Base-by-base conservation (phyloP, 2,329 filamentous ascomycete species). In the Emergomyces pasteurianus region DNA sequence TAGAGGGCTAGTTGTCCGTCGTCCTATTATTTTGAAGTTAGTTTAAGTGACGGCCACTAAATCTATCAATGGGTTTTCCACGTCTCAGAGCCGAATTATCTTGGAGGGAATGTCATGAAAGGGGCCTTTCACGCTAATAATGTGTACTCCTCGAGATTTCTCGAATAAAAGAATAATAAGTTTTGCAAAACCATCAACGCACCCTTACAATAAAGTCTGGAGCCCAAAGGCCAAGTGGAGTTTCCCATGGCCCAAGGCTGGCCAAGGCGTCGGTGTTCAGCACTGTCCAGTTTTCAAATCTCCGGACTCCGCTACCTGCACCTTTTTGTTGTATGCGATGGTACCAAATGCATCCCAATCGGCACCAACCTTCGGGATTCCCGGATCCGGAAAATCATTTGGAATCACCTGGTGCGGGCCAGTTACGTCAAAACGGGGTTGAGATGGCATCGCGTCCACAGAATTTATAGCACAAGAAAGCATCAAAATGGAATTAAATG, bases 321-420 rank as follows among this genome's bases (percentile, higher is more conserved):
- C 74, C 60, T 81, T 74, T 23, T 76, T 74, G 53, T 76, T 79
- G 60, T 78, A 78, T 58, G 75, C 76, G 56, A 78, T 79, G 1
- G 81, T 84, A 3, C 78, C 82, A 68, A 85, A 86, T 8, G 83
- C 80, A 65, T 85, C 83, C 77, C 80, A 86, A 1, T 76, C 79
- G 63, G 80, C 74, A 3, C 71, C 76, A 5, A 64, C 62, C 65
- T 79, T 69, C 55, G 85, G 66, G 56, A 86, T 75, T 14, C 76
- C 71, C 3, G 75, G 74, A 58, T 78, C 75, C 1, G 75, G 71
- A 59, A 77, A 77, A 47, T 77, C 69, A 26, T 70, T 67, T 40
- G 73, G 65, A 43, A 77, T 67, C 16, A 69, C 72, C 5, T 36
- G 42, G 23, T 26, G 38, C 4, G 36, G 38, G 31, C 52, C 52